Percentiles rank a stretch among this genome's conserved stretches.
Evolutionary conservation across 441 rosid species (phyloP).

Genomic region (Mallotus japonicus): DNA sequence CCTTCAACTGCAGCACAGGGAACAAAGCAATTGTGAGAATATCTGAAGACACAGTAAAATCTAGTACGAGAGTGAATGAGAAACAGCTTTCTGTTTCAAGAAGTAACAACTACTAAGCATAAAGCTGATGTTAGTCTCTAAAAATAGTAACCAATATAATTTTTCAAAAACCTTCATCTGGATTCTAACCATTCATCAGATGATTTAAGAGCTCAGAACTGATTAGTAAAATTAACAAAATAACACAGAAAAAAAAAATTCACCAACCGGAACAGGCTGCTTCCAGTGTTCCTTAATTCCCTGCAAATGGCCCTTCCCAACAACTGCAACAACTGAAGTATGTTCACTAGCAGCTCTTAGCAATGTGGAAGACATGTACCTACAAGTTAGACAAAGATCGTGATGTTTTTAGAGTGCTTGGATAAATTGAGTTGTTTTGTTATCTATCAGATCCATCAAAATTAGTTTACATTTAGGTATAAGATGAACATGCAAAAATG

Average conservation of each 20-base stretch:
- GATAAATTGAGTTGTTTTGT: neutral
- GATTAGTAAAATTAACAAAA: neutral
- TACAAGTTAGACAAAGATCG: constrained; percentile 20
- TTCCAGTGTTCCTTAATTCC: constrained; percentile 86
- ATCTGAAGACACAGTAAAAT: neutral
- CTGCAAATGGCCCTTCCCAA: constrained; percentile 89
- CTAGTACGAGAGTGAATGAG: too few species aligned
- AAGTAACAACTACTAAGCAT: too few species aligned
- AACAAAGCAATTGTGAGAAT: neutral
- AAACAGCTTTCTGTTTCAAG: too few species aligned
- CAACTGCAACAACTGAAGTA: constrained; percentile 77
- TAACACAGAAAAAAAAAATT: neutral
- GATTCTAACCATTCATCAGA: neutral
- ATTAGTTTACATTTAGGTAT: neutral
- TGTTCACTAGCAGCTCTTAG: constrained; percentile 63
- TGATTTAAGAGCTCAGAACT: neutral
- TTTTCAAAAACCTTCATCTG: neutral
- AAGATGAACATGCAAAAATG: neutral
- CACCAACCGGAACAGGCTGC: constrained; percentile 66
- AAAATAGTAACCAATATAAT: neutral
- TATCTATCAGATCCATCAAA: neutral
- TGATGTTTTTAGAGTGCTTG: neutral
- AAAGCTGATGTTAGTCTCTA: neutral
- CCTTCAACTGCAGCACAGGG: constrained; percentile 42
- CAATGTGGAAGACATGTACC: constrained; percentile 73